These are phyloP conservation scores for Phlyctochytrium arcticum DNA, from an alignment of 192 early-diverging fungal genomes.

Conservation along the genomic window DNA sequence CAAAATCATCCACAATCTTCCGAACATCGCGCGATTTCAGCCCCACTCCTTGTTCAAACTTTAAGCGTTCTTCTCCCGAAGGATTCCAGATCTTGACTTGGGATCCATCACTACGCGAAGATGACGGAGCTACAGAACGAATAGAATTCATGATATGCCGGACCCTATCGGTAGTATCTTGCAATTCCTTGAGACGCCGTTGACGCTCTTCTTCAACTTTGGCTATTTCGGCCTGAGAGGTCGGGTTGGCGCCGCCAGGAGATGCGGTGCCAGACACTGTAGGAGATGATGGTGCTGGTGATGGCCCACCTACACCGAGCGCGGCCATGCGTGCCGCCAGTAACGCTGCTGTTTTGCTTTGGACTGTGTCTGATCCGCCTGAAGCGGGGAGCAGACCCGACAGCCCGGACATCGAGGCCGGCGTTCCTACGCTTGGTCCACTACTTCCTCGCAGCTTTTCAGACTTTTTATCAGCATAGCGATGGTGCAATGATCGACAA, in stretches of 20 bases:
- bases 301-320: slow-evolving; percentile 38
- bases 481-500: slow-evolving; percentile 17
- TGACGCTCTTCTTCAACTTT: slow-evolving; percentile 33
- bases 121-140: background rate
- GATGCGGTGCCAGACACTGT: slow-evolving; percentile 1
- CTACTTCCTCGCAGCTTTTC: slow-evolving; percentile 13
- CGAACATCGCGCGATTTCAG: slow-evolving; percentile 35
- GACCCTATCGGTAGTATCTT: slow-evolving; percentile 30
- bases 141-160: slow-evolving; percentile 20
- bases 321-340: slow-evolving; percentile 49
- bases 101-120: background rate
- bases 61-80: slow-evolving; percentile 34
- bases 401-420: background rate
- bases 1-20: slow-evolving; percentile 33
- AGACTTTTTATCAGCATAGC: slow-evolving; percentile 21
- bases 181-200: slow-evolving; percentile 30
- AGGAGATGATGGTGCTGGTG: background rate
- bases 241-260: background rate
- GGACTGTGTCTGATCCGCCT: slow-evolving; percentile 3
- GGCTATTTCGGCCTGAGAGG: slow-evolving; percentile 21
- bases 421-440: slow-evolving; percentile 8
- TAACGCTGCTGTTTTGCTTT: slow-evolving; percentile 37
- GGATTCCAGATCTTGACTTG: slow-evolving; percentile 52
- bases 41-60: slow-evolving; percentile 47
- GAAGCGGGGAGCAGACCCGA: background rate